Evolutionary conservation across 2,329 filamentous ascomycete species (phyloP), one percentile per base, ranked within the genome.

Genomic region (Pyrenophora seminiperda): DNA sequence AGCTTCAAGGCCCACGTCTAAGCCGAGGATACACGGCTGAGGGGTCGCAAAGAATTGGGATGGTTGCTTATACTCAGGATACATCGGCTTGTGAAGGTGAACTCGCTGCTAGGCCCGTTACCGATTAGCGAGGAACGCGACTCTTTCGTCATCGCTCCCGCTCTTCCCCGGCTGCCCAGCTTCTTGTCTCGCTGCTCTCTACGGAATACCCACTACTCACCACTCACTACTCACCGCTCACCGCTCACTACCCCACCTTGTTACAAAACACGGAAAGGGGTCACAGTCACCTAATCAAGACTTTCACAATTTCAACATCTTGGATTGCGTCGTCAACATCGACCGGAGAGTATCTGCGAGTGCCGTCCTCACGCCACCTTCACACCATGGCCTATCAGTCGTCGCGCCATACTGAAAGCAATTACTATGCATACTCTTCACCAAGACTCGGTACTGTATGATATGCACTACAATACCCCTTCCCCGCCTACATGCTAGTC

Each of bases 31-130:
- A 31, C 22, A 48, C 36, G 40, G 38, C 43, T 52, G 34, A 41
- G 34, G 48, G 47, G 41, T 41, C 31, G 50, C 47, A 37, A 43
- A 30, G 38, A 44, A 37, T 41, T 47, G 47, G 36, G 49, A 55
- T 48, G 49, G 41, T 47, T 30, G 34, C 39, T 47, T 54, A 44
- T 37, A 45, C 19, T 27, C 34, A n/a, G 17, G 32, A 15, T 47
- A 41, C 43, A 47, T 54, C 56, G 55, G 62, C 63, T 67, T 61
- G 65, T 65, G 64, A 66, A 61, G 49, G 57, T 62, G 41, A 44
- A 43, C 20, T 40, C 27, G 51, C 48, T 32, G 48, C 48, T 48
- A 54, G 10, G 46, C 57, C 59, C 52, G 46, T 50, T 38, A 17
- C 31, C 30, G 40, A 39, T 31, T 63, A 58, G 62, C 49, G 55